Percentiles rank a stretch among this genome's conserved stretches.
Conservation (phyloP, 768 basidiomycete species). For the Cyclocybe cylindracea region DNA sequence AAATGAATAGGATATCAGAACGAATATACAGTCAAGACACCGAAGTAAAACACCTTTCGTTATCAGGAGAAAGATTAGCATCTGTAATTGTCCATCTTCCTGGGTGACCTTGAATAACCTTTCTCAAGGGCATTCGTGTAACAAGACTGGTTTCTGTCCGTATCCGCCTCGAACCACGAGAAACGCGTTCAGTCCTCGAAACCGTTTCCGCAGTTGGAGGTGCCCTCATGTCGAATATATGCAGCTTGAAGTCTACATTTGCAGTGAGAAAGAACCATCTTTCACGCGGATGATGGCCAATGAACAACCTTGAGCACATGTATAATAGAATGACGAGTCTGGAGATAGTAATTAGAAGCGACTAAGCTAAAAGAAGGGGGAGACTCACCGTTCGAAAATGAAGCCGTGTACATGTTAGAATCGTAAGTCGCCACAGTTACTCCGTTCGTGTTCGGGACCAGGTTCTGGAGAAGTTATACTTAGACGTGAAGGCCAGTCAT, state of each 20-base stretch:
- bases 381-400: conserved; percentile 69
- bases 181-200: conserved; percentile 8
- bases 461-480: conserved; percentile 42
- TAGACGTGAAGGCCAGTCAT: neutral
- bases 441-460: conserved; percentile 80
- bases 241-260: conserved; percentile 78
- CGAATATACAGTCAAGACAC: neutral
- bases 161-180: conserved; percentile 19
- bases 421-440: conserved; percentile 75
- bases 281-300: neutral
- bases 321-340: conserved; percentile 94
- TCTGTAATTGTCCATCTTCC: conserved; percentile 96
- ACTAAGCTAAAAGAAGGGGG: neutral
- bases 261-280: neutral
- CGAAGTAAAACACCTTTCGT: conserved; percentile 60
- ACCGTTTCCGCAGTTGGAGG: conserved; percentile 22
- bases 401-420: conserved; percentile 81
- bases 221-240: conserved; percentile 80
- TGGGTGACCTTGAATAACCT: conserved; percentile 73
- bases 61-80: conserved; percentile 86
- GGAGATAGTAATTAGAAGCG: conserved; percentile 5
- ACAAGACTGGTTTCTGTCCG: conserved; percentile 30
- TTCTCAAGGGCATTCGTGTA: conserved; percentile 47
- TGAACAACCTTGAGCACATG: conserved; percentile 77
- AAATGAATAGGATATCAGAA: conserved; percentile 1